These are phyloP conservation scores for Passalora sequoiae DNA, from an alignment of 2,329 filamentous ascomycete species.

Conservation along the genomic window DNA sequence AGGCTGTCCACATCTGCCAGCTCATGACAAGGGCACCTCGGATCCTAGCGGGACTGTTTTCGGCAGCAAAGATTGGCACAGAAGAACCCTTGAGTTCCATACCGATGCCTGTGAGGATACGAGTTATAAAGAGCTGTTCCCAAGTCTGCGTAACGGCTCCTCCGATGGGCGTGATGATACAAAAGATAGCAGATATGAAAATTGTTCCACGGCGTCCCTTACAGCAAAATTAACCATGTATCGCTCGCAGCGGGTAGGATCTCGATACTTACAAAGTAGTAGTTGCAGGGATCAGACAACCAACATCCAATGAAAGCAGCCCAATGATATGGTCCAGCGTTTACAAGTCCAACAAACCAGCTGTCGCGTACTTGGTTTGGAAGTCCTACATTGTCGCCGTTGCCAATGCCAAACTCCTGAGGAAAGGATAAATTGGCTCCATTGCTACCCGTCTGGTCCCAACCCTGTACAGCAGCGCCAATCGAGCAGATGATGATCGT, in stretches of 20 bases:
- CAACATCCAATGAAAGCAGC: constrained; percentile 21
- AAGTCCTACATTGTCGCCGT: constrained; percentile 15
- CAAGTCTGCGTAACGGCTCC: constrained; percentile 56
- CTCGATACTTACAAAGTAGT: constrained; percentile 22
- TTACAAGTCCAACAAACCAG: constrained; percentile 63
- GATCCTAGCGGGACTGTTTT: constrained; percentile 52
- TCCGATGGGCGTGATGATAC: constrained; percentile 64
- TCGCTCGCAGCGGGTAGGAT: not conserved
- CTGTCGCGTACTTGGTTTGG: constrained; percentile 43
- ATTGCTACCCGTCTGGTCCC: constrained; percentile 51
- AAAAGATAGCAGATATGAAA: constrained; percentile 47
- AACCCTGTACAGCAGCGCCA: constrained; percentile 49
- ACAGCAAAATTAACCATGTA: not conserved
- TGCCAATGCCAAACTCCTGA: constrained; percentile 29
- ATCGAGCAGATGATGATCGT: constrained; percentile 51
- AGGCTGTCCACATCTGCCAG: constrained; percentile 48
- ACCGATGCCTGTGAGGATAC: constrained; percentile 38
- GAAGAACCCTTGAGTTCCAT: constrained; percentile 44
- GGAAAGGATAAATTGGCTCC: constrained; percentile 52
- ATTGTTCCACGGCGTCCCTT: constrained; percentile 36
- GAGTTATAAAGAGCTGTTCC: constrained; percentile 38
- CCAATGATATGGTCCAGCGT: constrained; percentile 54
- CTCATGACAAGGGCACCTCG: constrained; percentile 54
- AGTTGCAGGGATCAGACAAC: constrained; percentile 42
- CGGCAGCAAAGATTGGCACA: constrained; percentile 49